These are phyloP conservation scores for Candida pseudoglaebosa DNA, from an alignment of 805 yeast species.

Conservation along the genomic window DNA sequence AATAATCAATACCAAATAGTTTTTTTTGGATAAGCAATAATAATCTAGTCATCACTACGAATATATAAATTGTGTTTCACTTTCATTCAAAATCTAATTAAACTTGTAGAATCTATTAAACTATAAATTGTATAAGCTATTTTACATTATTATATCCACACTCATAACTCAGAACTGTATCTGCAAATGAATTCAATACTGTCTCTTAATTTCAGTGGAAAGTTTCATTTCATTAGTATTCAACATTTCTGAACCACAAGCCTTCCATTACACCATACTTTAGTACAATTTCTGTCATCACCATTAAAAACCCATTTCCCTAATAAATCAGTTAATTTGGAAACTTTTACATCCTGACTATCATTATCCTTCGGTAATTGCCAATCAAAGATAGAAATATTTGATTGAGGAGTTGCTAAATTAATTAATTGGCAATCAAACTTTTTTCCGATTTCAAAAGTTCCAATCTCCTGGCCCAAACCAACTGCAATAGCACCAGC, in stretches of 20 bases:
- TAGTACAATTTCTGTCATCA: slow-evolving; percentile 81
- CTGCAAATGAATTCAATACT: no score
- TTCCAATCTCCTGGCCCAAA: slow-evolving; percentile 56
- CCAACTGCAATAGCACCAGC: slow-evolving; percentile 85
- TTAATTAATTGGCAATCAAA: slow-evolving; percentile 84
- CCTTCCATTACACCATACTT: slow-evolving; percentile 82
- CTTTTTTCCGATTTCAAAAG: slow-evolving; percentile 70
- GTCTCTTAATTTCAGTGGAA: no score
- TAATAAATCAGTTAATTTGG: slow-evolving; percentile 47
- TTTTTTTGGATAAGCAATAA: no score
- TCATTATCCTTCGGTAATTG: slow-evolving; percentile 41
- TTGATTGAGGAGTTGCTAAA: slow-evolving; percentile 48
- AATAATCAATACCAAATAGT: no score
- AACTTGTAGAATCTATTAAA: no score
- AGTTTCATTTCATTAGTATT: not conserved
- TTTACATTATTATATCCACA: no score
- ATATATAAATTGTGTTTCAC: no score
- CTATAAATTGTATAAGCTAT: no score
- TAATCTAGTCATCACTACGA: no score
- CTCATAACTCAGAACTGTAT: no score
- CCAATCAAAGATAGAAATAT: slow-evolving; percentile 74
- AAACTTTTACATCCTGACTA: slow-evolving; percentile 8
- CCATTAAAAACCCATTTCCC: slow-evolving; percentile 93
- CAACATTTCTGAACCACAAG: slow-evolving; percentile 45
- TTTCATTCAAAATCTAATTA: no score